These are phyloP conservation scores for Leccinum ochraceum DNA, from an alignment of 768 basidiomycete genomes.

Conservation along the genomic window DNA sequence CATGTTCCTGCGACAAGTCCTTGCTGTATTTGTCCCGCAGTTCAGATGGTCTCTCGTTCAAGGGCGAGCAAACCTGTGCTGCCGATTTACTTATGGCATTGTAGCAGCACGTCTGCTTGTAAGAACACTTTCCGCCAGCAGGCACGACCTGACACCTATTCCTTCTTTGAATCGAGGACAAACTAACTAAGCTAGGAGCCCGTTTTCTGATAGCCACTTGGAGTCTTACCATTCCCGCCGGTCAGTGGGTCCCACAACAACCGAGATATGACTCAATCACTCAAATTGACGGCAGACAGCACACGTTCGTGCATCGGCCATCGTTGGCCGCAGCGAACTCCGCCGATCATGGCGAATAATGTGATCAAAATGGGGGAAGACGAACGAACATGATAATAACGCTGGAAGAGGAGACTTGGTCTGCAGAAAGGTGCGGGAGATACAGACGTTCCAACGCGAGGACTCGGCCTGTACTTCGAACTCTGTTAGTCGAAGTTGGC, in stretches of 20 bases:
- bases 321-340: background rate
- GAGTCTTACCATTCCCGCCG: no score
- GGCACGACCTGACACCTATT: background rate
- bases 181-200: no score
- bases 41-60: background rate
- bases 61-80: background rate
- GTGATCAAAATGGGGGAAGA: slow-evolving; percentile 1
- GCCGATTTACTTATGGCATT: background rate
- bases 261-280: background rate
- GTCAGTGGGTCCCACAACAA: background rate
- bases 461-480: no score
- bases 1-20: background rate
- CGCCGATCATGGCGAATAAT: background rate
- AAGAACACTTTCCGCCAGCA: background rate
- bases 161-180: no score
- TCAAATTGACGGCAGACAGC: background rate
- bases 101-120: slow-evolving; percentile 6
- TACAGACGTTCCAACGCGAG: background rate
- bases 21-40: background rate
- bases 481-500: no score
- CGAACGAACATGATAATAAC: slow-evolving; percentile 9
- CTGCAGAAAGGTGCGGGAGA: background rate
- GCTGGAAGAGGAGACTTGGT: background rate
- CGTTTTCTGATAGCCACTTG: background rate
- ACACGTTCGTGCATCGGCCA: background rate